A percentile compares a stretch with the other conserved stretches of the same genome.
Conservation (phyloP, 139 green algal species). For the Micractinium sp. region DNA sequence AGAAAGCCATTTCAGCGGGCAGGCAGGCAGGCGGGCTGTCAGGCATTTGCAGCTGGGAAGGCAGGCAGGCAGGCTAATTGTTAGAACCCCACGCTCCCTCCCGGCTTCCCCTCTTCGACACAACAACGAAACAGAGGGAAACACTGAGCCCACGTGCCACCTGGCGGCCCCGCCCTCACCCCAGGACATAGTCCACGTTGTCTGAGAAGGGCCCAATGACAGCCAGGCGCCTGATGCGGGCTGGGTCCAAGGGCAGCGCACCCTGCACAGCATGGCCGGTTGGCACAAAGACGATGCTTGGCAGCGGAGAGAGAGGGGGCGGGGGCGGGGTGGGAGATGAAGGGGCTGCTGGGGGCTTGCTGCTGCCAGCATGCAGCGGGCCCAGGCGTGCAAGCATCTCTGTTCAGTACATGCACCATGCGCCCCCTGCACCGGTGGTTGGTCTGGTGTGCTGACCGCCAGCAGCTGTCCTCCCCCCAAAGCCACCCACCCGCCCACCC, state of each 20-base stretch:
- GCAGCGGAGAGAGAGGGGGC: no score
- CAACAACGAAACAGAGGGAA: background rate
- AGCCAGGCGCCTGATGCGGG: background rate
- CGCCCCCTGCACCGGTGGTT: background rate
- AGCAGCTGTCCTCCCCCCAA: background rate
- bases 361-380: no score
- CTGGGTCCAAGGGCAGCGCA: background rate
- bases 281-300: background rate
- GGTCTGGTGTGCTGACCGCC: background rate
- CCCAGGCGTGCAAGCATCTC: no score
- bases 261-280: background rate
- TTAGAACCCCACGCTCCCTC: no score
- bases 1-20: no score
- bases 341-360: background rate
- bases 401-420: no score
- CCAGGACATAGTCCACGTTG: background rate
- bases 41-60: no score
- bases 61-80: no score
- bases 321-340: background rate
- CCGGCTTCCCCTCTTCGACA: background rate
- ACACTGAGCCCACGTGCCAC: no score
- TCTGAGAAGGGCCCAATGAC: constrained; percentile 1
- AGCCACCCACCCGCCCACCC: background rate
- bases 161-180: background rate
- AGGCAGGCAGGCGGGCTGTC: no score